Evolutionary conservation across 805 yeast genomes (phyloP).

Genomic region (Brettanomyces sp.): DNA sequence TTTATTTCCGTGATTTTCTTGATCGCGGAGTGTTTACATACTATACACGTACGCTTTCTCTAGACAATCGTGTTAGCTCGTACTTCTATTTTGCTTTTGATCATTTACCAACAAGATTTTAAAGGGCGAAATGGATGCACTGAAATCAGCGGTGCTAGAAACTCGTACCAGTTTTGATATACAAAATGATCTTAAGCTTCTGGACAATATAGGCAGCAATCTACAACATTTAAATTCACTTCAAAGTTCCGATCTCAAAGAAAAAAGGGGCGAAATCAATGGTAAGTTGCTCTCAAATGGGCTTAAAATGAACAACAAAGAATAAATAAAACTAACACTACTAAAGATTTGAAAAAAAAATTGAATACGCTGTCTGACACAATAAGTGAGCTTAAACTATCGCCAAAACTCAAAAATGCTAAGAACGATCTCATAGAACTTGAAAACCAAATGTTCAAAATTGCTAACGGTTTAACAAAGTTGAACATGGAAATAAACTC

Average conservation of each 20-base stretch:
- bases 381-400: slow-evolving; percentile 17
- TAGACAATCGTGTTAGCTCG: not conserved
- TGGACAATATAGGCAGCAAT: slow-evolving; percentile 24
- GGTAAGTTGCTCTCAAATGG: not conserved
- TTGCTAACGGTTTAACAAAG: slow-evolving; percentile 45
- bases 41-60: not conserved
- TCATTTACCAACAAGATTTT: too few relatives aligned
- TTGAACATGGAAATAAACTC: slow-evolving; percentile 36
- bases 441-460: slow-evolving; percentile 38
- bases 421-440: slow-evolving; percentile 23
- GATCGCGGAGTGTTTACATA: not conserved
- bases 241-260: not conserved
- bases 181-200: slow-evolving; percentile 38
- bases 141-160: slow-evolving; percentile 5
- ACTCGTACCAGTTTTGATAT: slow-evolving; percentile 31
- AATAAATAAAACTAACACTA: not conserved
- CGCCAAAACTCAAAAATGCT: slow-evolving; percentile 22
- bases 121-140: slow-evolving; percentile 4
- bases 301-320: not conserved
- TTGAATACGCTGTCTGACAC: slow-evolving; percentile 10
- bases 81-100: too few relatives aligned
- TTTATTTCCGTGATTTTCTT: not conserved
- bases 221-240: slow-evolving; percentile 5
- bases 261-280: not conserved
- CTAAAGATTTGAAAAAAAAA: slow-evolving; percentile 15